phyloP scores from a whole-genome alignment of 108 stramenopile species.

The Phaeodactylum tricornutum region DNA sequence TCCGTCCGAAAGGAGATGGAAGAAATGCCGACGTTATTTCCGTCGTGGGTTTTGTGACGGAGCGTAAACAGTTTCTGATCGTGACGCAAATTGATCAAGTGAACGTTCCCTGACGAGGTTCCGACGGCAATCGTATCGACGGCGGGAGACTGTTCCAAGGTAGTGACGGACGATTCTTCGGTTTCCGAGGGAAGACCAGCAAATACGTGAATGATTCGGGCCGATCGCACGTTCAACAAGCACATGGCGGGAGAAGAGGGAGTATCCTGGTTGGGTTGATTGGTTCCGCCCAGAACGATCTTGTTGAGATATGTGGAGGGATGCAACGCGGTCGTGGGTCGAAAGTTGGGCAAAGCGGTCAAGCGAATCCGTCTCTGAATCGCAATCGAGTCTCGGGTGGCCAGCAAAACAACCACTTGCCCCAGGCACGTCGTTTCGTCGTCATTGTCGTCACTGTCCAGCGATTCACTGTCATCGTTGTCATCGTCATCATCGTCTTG shows the following conservation, averaged over 20 bases:
- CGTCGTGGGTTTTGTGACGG: slow-evolving; percentile 25
- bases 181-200: slow-evolving; percentile 9
- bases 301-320: slow-evolving; percentile 85
- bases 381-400: slow-evolving; percentile 32
- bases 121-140: slow-evolving; percentile 81
- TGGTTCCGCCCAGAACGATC: slow-evolving; percentile 54
- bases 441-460: slow-evolving; percentile 11
- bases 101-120: slow-evolving; percentile 48
- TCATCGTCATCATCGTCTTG: slow-evolving; percentile 33
- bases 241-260: slow-evolving; percentile 30
- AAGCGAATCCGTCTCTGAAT: slow-evolving; percentile 57
- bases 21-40: slow-evolving; percentile 30
- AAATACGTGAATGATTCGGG: slow-evolving; percentile 69
- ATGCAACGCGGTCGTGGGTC: slow-evolving; percentile 53
- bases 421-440: slow-evolving; percentile 23
- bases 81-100: slow-evolving; percentile 64
- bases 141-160: slow-evolving; percentile 67
- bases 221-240: slow-evolving; percentile 66
- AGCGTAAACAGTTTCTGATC: slow-evolving; percentile 64
- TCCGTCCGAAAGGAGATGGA: slow-evolving; percentile 82
- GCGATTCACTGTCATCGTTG: slow-evolving; percentile 7
- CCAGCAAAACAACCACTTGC: slow-evolving; percentile 52
- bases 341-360: slow-evolving; percentile 29
- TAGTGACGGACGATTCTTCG: slow-evolving; percentile 27
- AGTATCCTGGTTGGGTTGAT: slow-evolving; percentile 12